These are phyloP conservation scores for Aspergillus vadensis DNA, from an alignment of 2,329 filamentous ascomycete genomes.

Conservation along the genomic window DNA sequence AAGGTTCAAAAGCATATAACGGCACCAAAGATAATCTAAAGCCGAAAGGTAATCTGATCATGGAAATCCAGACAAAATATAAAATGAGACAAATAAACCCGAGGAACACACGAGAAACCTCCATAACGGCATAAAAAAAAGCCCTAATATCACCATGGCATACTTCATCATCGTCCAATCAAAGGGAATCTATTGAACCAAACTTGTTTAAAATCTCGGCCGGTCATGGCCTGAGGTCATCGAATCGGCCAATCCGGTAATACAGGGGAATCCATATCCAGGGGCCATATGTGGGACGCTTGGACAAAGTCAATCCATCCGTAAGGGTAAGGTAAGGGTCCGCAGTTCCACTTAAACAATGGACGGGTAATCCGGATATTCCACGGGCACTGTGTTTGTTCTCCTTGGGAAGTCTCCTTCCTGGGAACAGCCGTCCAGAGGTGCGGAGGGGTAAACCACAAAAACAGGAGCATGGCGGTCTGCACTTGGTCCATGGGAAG, in stretches of 20 bases:
- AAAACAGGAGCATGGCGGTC: neutral
- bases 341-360: constrained; percentile 4
- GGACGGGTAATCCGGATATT: constrained; percentile 11
- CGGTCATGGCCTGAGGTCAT: neutral
- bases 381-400: constrained; percentile 10
- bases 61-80: neutral
- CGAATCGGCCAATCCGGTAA: constrained; percentile 4
- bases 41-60: neutral
- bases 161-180: neutral
- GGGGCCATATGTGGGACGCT: constrained; percentile 4
- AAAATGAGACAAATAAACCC: constrained; percentile 2
- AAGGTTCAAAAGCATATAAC: neutral
- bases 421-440: constrained; percentile 4
- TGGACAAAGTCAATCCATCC: constrained; percentile 1
- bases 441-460: neutral
- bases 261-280: constrained; percentile 5
- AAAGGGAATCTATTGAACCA: neutral
- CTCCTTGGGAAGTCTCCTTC: constrained; percentile 5
- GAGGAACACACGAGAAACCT: neutral
- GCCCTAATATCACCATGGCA: neutral
- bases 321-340: constrained; percentile 2
- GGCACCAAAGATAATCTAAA: neutral
- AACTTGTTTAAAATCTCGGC: neutral
- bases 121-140: neutral
- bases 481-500: neutral